Evolutionary conservation across 1,284 basidiomycete species (phyloP), one percentile per base, ranked within the genome.

Genomic region (Leccinum griseonigrum): DNA sequence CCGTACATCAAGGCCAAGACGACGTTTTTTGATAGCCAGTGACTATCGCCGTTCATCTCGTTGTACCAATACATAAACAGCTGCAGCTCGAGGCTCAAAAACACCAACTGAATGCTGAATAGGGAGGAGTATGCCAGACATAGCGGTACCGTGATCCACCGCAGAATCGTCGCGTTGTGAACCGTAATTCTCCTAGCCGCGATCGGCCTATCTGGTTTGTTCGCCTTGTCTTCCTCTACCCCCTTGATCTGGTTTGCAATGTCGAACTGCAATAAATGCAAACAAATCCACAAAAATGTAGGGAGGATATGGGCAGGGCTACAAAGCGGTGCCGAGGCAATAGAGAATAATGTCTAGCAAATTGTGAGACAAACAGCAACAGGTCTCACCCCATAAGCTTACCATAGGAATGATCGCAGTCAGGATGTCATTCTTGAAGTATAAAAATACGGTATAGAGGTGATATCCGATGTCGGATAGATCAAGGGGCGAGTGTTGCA

Each of bases 171-270:
- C 0, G 80, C 78, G 2, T 70, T 57, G 3, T 29, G 40, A 1
- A 75, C 16, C 0, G 77, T 68, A 18, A 82, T 74, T 4, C 77
- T 73, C 6, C 73, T 71, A 3, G 76, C 63, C 0, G 78, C 79
- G 13, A 81, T 64, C 0, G 81, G 81, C 10, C 81, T 66, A 31
- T 74, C 73, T 3, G 74, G 70, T 57, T 82, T 78, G 67, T 81
- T 81, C 29, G 68, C 36, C n/a, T 57, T 63, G 65, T 83, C 81
- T 63, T 82, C 81, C 13, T 75, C 73, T 3, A 72, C 69, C 3
- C 68, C 67, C 14, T 77, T 68, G 52, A 71, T 73, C 66, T 82
- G 81, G 58, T 82, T 82, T 1, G 81, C 75, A 28, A 82, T 66
- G 55, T 76, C 66, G 62, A 78, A 77, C 43, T 80, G 79, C 8